These are phyloP conservation scores for Suhomyces bolitotheri DNA, from an alignment of 1,139 yeast species.

Conservation along the genomic window DNA sequence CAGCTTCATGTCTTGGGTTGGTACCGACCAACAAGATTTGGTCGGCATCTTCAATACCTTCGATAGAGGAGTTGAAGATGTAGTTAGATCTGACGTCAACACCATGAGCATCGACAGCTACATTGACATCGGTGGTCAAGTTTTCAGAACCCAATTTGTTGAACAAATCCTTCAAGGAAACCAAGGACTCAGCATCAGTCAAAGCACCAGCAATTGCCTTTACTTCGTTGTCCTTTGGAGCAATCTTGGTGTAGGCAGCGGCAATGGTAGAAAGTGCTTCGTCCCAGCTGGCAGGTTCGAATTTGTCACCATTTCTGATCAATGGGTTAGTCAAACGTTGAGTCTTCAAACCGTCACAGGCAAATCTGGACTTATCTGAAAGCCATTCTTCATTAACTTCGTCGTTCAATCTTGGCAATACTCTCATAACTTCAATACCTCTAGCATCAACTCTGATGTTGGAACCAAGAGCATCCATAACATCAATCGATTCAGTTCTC, in stretches of 20 bases:
- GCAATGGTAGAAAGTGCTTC: conserved; percentile 76
- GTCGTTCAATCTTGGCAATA: conserved; percentile 82
- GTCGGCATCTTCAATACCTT: conserved; percentile 82
- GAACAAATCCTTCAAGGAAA: conserved; percentile 76
- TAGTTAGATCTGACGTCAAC: conserved; percentile 79
- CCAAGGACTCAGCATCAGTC: conserved; percentile 80
- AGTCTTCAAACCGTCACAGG: conserved; percentile 82
- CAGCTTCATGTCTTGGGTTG: conserved; percentile 90
- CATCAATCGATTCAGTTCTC: conserved; percentile 86
- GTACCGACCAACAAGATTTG: conserved; percentile 78
- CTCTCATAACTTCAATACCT: conserved; percentile 88
- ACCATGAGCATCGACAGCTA: conserved; percentile 66
- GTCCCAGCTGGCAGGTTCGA: conserved; percentile 84
- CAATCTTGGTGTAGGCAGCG: conserved; percentile 56
- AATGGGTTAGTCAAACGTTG: conserved; percentile 85
- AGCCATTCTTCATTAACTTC: conserved; percentile 93
- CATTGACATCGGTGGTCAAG: conserved; percentile 68
- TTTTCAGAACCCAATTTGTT: conserved; percentile 82
- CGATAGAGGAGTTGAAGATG: conserved; percentile 75
- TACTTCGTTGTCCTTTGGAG: conserved; percentile 69
- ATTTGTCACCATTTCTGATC: conserved; percentile 68
- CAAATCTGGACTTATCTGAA: conserved; percentile 83
- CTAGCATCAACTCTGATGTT: conserved; percentile 83
- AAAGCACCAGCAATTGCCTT: conserved; percentile 84
- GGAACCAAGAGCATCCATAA: conserved; percentile 81